Evolutionary conservation across 2,329 filamentous ascomycete species (phyloP), one percentile per base, ranked within the genome.

Genomic region (Coniochaeta prunicola): DNA sequence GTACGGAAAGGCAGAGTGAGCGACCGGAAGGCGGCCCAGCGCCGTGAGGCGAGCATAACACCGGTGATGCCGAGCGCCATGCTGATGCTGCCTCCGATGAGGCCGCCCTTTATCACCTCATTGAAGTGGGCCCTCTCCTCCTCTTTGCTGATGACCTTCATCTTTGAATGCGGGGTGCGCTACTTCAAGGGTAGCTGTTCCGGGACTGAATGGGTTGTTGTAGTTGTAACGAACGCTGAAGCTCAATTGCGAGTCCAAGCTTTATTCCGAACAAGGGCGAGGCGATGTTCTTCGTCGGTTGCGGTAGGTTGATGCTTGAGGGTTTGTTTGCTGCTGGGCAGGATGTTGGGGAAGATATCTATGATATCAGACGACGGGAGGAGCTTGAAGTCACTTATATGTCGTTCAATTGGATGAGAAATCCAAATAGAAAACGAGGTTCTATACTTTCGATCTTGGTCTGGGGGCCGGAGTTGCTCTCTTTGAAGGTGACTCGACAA

Each of bases 101-200:
- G 69, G 66, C 94, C 93, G 65, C 92, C 92, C 71, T 85, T 87
- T 65, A 97, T 70, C 61, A 96, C 94, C 60, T 83, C 79, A 71
- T 80, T 77, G 83, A 96, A 96, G 82, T 97, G 92, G 58, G 84
- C 90, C 61, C 80, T 73, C 77, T 97, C 92, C 78, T 97, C 91
- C 84, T 97, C 91, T 73, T 93, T 91, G 68, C 90, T 96, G 72
- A 97, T 83, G 71, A 97, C 80, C 88, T 97, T 97, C 94, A 97
- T 99, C n/a, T 63, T 56, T 45, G 40, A 13, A 21, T 12, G 19
- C 4, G 2, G n/a, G n/a, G 40, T 24, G 19, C 38, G 10, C 40
- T 21, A 45, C 40, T 19, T 80, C 74, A 19, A 45, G 19, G 40
- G 13, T 36, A 24, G 28, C 53, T 24, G 12, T 55, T 55, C 2